Conservation (phyloP, 108 stramenopile genomes). For the Chaetoceros muelleri region DNA sequence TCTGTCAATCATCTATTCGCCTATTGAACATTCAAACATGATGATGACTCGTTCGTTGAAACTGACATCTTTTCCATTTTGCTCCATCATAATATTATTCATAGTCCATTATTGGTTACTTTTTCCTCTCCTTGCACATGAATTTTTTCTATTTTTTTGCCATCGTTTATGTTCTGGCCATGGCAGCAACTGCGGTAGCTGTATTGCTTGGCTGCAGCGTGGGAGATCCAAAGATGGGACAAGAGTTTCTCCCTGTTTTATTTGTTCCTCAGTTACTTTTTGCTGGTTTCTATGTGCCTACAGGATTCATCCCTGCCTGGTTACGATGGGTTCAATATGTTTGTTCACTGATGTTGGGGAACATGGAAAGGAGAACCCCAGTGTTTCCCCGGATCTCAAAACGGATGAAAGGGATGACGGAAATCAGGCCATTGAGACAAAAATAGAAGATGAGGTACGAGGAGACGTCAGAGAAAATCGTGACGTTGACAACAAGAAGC, state of each 20-base stretch:
- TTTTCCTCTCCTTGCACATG: slow-evolving; percentile 23
- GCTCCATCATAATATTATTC: slow-evolving; percentile 1
- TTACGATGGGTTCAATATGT: slow-evolving; percentile 68
- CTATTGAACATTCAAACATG: not conserved
- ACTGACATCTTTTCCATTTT: not conserved
- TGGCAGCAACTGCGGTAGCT: slow-evolving; percentile 34
- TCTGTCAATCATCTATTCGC: no score
- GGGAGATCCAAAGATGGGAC: slow-evolving; percentile 38
- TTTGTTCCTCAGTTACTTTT: slow-evolving; percentile 76
- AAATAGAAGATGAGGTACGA: no score
- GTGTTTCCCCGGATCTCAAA: no score
- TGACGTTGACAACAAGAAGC: no score
- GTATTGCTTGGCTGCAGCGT: slow-evolving; percentile 41
- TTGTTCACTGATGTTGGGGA: slow-evolving; percentile 50
- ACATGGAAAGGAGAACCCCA: no score
- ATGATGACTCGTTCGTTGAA: not conserved
- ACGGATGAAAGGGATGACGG: no score
- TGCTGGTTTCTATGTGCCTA: slow-evolving; percentile 52
- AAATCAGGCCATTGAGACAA: no score
- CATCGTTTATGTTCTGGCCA: slow-evolving; percentile 19
- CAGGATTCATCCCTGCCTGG: slow-evolving; percentile 35
- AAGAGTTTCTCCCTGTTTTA: slow-evolving; percentile 46
- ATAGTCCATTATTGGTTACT: slow-evolving; percentile 24
- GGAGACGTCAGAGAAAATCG: no score
- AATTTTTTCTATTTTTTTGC: slow-evolving; percentile 18